Evolutionary conservation across 1,284 basidiomycete species (phyloP), one percentile per base, ranked within the genome.

Genomic region (Cryptococcus neoformans): DNA sequence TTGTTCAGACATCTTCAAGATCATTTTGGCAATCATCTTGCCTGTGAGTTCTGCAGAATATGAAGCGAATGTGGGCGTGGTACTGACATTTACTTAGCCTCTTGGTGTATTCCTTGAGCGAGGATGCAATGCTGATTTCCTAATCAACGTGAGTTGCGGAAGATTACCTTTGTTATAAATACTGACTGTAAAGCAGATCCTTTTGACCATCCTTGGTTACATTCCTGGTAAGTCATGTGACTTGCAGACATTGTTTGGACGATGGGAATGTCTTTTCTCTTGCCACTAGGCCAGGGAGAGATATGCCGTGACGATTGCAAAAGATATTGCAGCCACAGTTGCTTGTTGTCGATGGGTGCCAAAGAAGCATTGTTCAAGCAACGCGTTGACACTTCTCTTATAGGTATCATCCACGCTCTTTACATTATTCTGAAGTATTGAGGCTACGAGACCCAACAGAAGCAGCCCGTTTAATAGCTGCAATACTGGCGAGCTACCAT

Each of bases 91-190:
- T 40, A 35, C 28, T 36, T 54, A 66, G 62, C 72, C 72, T 63
- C 62, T 74, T 44, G 73, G 73, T 65, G 73, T 75, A 52, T 75
- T 75, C 71, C 70, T 75, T 49, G 73, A 75, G 67, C 64, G 70
- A 53, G 73, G 73, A 39, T 75, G 73, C 57, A 59, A 59, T 46
- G 67, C 65, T 39, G 71, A 73, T 56, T 62, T 74, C 60, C 63
- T 74, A 54, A 61, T 61, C 44, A 61, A 61, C 54, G 59, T 55
- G 50, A 60, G 59, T 57, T 5, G 14, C 28, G 28, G 28, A 28
- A 28, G 4, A 28, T 28, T 11, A 12, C 38, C 16, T 14, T n/a
- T 49, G 6, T 16, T 45, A 37, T 38, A 45, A 16, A 53, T 21
- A n/a, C 53, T 54, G 35, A 54, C 34, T 48, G n/a, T 50, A 17